Conservation (phyloP, 2,329 filamentous ascomycete genomes). For the Fusarium pseudonygamai region DNA sequence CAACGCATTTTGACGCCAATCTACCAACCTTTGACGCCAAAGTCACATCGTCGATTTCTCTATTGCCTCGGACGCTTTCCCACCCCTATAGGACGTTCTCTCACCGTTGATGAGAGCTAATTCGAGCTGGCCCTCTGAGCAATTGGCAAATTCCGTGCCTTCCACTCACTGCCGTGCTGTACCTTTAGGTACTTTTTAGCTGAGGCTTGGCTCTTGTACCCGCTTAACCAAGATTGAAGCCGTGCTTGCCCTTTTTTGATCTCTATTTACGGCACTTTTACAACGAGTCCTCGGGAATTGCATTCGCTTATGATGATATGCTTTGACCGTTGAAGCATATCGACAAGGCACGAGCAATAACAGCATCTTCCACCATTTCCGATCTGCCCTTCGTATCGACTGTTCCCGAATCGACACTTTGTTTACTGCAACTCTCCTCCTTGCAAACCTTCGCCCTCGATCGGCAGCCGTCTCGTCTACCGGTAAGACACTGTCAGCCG, state of each 20-base stretch:
- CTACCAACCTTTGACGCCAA: constrained; percentile 2
- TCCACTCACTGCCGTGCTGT: background rate
- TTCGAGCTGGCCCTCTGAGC: background rate
- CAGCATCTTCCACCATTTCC: background rate
- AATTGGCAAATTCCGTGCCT: background rate
- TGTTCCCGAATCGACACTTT: background rate
- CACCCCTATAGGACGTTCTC: background rate
- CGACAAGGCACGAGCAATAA: constrained; percentile 3
- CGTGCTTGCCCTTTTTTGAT: constrained; percentile 8
- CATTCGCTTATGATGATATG: constrained; percentile 7
- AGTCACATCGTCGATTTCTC: constrained; percentile 3
- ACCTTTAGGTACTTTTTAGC: constrained; percentile 1
- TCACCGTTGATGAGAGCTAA: constrained; percentile 1
- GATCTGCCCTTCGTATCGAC: background rate
- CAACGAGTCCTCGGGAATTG: constrained; percentile 5
- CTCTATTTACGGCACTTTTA: constrained; percentile 19
- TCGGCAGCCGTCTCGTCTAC: constrained; percentile 15
- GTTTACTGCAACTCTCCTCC: background rate
- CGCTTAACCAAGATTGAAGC: constrained; percentile 9
- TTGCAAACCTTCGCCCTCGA: background rate
- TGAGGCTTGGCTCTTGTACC: constrained; percentile 17
- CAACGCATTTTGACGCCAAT: constrained; percentile 10
- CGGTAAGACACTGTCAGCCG: constrained; percentile 4
- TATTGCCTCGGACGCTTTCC: background rate
- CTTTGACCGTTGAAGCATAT: background rate